phyloP scores from a whole-genome alignment of 768 basidiomycete species.

The Lactarius hengduanensis region DNA sequence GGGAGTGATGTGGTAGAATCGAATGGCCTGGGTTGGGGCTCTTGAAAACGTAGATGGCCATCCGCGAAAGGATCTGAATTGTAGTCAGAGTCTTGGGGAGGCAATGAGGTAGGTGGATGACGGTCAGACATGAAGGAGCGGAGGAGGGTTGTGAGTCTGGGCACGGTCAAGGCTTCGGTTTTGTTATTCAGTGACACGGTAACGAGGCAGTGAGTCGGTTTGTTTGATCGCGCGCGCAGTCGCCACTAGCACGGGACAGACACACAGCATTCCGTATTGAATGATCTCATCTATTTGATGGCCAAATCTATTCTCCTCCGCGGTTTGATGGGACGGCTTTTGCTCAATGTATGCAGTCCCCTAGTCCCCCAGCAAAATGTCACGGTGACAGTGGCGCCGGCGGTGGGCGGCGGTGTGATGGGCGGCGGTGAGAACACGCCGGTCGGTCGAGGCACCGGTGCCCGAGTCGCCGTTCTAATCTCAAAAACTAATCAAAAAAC shows the following conservation, averaged over 20 bases:
- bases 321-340: background rate
- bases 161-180: conserved; percentile 10
- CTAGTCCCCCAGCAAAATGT: background rate
- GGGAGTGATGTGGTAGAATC: conserved; percentile 58
- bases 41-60: conserved; percentile 60
- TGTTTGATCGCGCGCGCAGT: conserved; percentile 11
- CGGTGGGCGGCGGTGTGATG: background rate
- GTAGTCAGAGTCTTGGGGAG: conserved; percentile 41
- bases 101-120: conserved; percentile 33
- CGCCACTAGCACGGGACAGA: background rate
- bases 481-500: background rate
- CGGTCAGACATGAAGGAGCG: conserved; percentile 32
- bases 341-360: background rate
- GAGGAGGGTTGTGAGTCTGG: background rate
- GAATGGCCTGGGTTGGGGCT: conserved; percentile 54
- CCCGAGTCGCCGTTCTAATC: background rate
- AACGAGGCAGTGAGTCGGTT: conserved; percentile 29
- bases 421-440: background rate
- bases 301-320: background rate
- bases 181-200: conserved; percentile 22
- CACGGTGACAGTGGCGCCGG: background rate
- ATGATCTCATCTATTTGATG: background rate
- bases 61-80: conserved; percentile 73
- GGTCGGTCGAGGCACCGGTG: background rate
- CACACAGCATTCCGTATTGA: conserved; percentile 1